phyloP scores from a whole-genome alignment of 208 protist species.

The Plasmodiophora brassicae region DNA sequence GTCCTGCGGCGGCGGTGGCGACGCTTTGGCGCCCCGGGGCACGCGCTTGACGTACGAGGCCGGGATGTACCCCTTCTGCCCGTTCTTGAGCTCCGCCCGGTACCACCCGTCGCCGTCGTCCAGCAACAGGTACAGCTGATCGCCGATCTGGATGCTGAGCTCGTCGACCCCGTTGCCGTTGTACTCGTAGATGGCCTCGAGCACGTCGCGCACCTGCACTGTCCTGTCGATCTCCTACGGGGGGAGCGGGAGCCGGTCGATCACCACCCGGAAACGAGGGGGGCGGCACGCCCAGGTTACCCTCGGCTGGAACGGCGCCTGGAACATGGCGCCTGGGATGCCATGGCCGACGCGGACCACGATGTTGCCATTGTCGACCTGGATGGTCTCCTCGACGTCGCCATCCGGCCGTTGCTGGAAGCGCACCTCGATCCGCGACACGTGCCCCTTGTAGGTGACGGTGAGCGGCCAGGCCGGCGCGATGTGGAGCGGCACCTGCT shows the following conservation, averaged over 20 bases:
- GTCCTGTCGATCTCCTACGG: background rate
- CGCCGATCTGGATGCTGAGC: background rate
- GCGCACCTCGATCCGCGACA: background rate
- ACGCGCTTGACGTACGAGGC: conserved; percentile 31
- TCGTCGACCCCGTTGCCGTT: conserved; percentile 11
- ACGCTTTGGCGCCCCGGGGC: too few relatives aligned
- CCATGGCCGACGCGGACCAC: background rate
- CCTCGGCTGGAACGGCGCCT: conserved; percentile 3
- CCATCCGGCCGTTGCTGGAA: background rate
- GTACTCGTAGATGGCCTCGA: background rate
- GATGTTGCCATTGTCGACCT: background rate
- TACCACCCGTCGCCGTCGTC: conserved; percentile 9
- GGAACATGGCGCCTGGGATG: background rate
- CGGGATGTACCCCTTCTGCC: conserved; percentile 28
- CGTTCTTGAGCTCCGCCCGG: background rate
- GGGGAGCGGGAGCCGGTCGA: background rate
- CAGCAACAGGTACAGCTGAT: background rate
- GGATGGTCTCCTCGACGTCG: background rate
- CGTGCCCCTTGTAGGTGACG: background rate
- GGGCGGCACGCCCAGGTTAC: background rate
- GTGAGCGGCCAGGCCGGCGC: background rate
- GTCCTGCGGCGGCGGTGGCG: too few relatives aligned
- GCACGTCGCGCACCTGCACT: background rate
- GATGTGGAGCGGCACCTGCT: background rate
- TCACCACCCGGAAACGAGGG: too few relatives aligned